These are phyloP conservation scores for Jasminum sambac DNA, from an alignment of 257 asterid genomes.

Conservation along the genomic window DNA sequence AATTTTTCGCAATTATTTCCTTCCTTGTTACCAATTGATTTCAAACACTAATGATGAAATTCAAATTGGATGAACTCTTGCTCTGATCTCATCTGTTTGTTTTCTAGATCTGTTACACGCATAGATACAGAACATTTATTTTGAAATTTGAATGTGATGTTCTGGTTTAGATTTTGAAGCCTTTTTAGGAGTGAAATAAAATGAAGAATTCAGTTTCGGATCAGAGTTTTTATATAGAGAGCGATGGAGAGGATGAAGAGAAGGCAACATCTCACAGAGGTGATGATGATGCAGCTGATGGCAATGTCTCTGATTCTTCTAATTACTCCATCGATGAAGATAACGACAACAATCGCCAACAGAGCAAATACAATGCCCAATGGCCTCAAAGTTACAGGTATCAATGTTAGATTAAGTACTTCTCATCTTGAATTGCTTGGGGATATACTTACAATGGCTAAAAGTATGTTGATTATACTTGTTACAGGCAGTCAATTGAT, in stretches of 20 bases:
- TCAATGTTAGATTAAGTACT: conserved; percentile 11
- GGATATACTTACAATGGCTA: not conserved
- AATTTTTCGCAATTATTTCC: too few relatives aligned
- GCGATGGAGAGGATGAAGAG: conserved; percentile 77
- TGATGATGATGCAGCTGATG: conserved; percentile 44
- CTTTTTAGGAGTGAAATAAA: conserved; percentile 21
- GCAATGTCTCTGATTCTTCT: conserved; percentile 66
- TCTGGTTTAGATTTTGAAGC: conserved; percentile 28
- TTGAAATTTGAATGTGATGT: conserved; percentile 14
- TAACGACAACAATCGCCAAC: conserved; percentile 34
- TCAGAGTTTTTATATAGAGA: conserved; percentile 76
- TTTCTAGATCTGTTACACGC: conserved; percentile 23
- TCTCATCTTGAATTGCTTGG: not conserved
- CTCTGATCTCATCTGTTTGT: conserved; percentile 17
- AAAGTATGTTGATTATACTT: conserved; percentile 23
- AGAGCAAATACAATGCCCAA: conserved; percentile 47
- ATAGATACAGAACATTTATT: too few relatives aligned
- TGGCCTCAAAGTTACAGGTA: conserved; percentile 99
- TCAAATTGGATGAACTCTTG: conserved; percentile 13
- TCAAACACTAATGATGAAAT: too few relatives aligned
- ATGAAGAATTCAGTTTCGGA: conserved; percentile 87
- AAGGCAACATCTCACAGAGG: conserved; percentile 38
- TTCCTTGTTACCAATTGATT: too few relatives aligned
- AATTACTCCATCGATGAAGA: conserved; percentile 48
- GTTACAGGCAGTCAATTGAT: conserved; percentile 86